phyloP scores from a whole-genome alignment of 2,329 filamentous ascomycete genomes.

The Apiospora koreana region DNA sequence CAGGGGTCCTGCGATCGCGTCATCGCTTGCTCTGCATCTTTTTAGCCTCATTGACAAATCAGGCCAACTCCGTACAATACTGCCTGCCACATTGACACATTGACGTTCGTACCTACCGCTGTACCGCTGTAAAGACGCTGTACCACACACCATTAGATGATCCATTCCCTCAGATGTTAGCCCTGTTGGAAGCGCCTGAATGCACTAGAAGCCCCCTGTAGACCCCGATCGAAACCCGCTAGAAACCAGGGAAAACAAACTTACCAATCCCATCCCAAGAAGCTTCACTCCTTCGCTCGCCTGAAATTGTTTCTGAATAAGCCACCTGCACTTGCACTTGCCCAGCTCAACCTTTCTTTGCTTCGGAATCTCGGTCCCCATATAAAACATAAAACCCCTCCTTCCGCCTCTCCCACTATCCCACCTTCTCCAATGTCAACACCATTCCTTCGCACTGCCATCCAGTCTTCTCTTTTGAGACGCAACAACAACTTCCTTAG shows the following conservation, averaged over 20 bases:
- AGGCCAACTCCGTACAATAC: no score
- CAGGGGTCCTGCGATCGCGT: background rate
- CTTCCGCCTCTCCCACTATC: constrained; percentile 15
- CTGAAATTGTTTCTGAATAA: background rate
- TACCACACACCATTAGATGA: background rate
- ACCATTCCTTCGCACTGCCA: constrained; percentile 13
- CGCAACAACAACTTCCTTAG: constrained; percentile 12
- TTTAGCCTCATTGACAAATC: background rate
- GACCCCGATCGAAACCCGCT: background rate
- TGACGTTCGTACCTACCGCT: background rate
- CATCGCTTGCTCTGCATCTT: background rate
- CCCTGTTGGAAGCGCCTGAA: background rate
- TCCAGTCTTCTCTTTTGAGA: constrained; percentile 9
- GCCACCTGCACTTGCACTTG: background rate
- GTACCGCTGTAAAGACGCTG: background rate
- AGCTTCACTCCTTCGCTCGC: background rate
- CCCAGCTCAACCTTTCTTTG: background rate
- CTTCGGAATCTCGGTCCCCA: constrained; percentile 4
- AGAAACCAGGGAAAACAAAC: background rate
- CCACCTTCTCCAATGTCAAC: constrained; percentile 15
- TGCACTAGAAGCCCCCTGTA: constrained; percentile 4
- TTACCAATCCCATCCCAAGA: background rate
- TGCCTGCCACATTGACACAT: no score
- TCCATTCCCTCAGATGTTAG: background rate
- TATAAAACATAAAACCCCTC: constrained; percentile 17